These are phyloP conservation scores for Xylariaceae sp. DNA, from an alignment of 2,329 filamentous ascomycete genomes.

Conservation along the genomic window DNA sequence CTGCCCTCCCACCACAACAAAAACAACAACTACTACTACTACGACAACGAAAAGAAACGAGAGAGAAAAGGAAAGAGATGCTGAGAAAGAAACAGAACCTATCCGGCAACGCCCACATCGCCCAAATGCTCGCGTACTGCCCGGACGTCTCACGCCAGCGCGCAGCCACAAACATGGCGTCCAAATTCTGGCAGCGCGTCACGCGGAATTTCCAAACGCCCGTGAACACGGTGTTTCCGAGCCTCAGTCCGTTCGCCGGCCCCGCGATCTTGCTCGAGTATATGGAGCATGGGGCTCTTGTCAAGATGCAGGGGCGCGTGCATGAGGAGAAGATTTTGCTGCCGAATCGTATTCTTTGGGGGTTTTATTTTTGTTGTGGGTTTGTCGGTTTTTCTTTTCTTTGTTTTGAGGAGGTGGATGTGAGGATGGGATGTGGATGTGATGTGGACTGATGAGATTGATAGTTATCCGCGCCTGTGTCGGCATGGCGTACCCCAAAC, in stretches of 20 bases:
- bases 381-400: too few relatives aligned
- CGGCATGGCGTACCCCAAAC: constrained; percentile 1
- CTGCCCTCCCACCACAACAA: not conserved
- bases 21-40: too few relatives aligned
- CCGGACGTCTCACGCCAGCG: not conserved
- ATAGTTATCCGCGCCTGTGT: constrained; percentile 9
- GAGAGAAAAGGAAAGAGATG: too few relatives aligned
- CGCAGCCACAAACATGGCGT: not conserved
- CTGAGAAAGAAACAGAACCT: not conserved
- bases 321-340: not conserved
- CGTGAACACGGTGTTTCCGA: not conserved
- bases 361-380: constrained; percentile 12
- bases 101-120: constrained; percentile 1
- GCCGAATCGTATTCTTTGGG: constrained; percentile 16
- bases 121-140: not conserved
- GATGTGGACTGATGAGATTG: not conserved
- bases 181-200: not conserved
- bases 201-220: not conserved
- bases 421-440: too few relatives aligned
- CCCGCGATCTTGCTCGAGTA: constrained; percentile 14
- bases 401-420: too few relatives aligned
- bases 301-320: not conserved
- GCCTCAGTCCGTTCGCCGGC: not conserved
- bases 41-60: too few relatives aligned
- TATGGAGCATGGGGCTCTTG: constrained; percentile 4